A percentile compares a stretch with the other conserved stretches of the same genome.
phyloP scores from a whole-genome alignment of 1,139 yeast genomes.

The Chernovozyma aurita region DNA sequence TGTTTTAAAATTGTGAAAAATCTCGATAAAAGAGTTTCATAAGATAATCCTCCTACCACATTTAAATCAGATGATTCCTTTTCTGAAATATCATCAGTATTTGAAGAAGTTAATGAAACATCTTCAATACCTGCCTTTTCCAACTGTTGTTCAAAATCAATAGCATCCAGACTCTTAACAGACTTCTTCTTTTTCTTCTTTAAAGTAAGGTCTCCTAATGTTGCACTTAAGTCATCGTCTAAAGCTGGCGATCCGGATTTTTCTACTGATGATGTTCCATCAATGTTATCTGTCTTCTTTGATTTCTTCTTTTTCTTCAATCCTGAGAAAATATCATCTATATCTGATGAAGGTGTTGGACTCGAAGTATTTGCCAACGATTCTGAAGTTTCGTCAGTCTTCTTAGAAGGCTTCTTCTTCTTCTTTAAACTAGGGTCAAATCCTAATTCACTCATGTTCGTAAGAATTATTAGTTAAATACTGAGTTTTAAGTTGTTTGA shows the following conservation, averaged over 20 bases:
- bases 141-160: conserved; percentile 85
- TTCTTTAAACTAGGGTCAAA: conserved; percentile 78
- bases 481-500: no score
- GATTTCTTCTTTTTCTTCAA: conserved; percentile 52
- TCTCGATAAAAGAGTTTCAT: conserved; percentile 72
- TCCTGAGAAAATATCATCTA: conserved; percentile 52
- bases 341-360: conserved; percentile 26
- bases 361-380: conserved; percentile 33
- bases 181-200: conserved; percentile 81
- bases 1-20: conserved; percentile 82
- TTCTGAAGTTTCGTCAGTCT: conserved; percentile 33
- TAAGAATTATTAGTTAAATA: neutral
- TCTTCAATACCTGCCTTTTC: conserved; percentile 85
- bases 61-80: conserved; percentile 23
- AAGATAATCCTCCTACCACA: conserved; percentile 60
- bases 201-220: conserved; percentile 70
- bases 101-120: conserved; percentile 26
- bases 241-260: conserved; percentile 31
- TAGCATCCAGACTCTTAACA: conserved; percentile 50
- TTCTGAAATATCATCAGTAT: conserved; percentile 10
- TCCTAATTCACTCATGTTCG: conserved; percentile 55
- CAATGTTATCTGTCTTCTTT: conserved; percentile 38
- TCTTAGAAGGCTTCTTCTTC: conserved; percentile 70
- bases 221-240: conserved; percentile 54
- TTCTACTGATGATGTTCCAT: conserved; percentile 27